Base-by-base conservation (phyloP, 106 monocot genomes). In the Phalaenopsis equestris region DNA sequence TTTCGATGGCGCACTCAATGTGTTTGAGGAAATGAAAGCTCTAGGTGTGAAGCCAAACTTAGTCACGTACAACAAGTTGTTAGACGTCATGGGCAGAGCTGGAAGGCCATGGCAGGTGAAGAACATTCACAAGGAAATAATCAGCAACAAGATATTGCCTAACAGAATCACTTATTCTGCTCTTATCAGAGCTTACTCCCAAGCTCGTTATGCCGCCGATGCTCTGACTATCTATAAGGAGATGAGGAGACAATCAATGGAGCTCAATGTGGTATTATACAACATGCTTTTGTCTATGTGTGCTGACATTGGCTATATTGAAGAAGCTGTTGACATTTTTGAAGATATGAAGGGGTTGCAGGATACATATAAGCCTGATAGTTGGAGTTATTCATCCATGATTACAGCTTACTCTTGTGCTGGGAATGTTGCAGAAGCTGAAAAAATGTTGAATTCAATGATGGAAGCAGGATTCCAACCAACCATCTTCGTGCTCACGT, bases 1-100 rank as follows among this genome's bases (percentile, higher is more conserved):
- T 73, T 99, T 91, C 42, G 98, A 99, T 76, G 94, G 93, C 23
- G 88, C 89, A 2, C 76, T 89, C 12, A 93, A 99, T 55, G 89
- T 94, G 88, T 93, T 79, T 43, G 89, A 94, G 87, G 98, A 99
- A 80, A 95, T 95, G 98, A 90, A 89, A 72, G 90, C 94, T 0
- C 84, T 92, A 19, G 87, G 87, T 5, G 87, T 91, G 61, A 90
- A 88, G 85, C 98, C 98, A 3, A 99, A 94, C 68, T 19, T 91
- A 57, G 81, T 88, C 11, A 84, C 87, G 21, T 99, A 89, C 67
- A 99, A 99, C 70, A 86, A 85, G 2, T 77, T 99, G 78, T 81
- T 99, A 81, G 90, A 99, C 47, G 91, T 89, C 12, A 89, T 99
- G 94, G 90, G 89, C 5, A 83, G 84, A 55, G 98, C 92, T 1